Percentiles rank a stretch among this genome's conserved stretches.
phyloP scores from a whole-genome alignment of 2,329 filamentous ascomycete genomes.

The Xylogone sp. region DNA sequence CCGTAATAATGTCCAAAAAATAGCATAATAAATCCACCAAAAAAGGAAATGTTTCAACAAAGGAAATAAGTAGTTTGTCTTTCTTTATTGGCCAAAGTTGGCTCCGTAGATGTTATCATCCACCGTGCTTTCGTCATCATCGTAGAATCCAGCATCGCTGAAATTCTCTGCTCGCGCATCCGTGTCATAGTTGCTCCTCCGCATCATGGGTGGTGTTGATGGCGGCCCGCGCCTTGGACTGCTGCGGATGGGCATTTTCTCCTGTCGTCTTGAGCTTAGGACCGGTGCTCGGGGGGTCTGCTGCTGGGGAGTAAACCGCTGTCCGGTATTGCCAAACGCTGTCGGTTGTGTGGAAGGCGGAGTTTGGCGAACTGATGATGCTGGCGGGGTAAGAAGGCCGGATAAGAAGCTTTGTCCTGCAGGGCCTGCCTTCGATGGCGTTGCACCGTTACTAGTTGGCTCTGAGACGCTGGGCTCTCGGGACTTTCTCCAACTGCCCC shows the following conservation, averaged over 20 bases:
- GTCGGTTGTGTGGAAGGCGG: conserved; percentile 54
- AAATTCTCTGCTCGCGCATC: conserved; percentile 56
- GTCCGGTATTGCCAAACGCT: conserved; percentile 57
- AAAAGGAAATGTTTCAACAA: background rate
- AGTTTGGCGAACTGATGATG: conserved; percentile 63
- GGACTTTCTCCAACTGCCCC: conserved; percentile 86
- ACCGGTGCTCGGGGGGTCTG: conserved; percentile 31
- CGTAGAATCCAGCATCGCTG: conserved; percentile 29
- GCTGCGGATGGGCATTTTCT: conserved; percentile 35
- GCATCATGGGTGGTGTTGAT: conserved; percentile 59
- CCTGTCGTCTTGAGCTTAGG: conserved; percentile 32
- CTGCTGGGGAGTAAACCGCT: conserved; percentile 51
- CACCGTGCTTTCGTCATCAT: conserved; percentile 27
- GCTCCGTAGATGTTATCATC: conserved; percentile 10
- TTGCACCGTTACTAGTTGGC: conserved; percentile 12
- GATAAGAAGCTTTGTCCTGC: conserved; percentile 62
- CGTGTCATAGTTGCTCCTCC: conserved; percentile 52
- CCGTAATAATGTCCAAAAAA: too few species aligned
- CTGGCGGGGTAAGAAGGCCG: conserved; percentile 86
- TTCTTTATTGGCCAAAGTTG: conserved; percentile 5
- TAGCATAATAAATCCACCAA: too few species aligned
- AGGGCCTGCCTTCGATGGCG: conserved; percentile 25
- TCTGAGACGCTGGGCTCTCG: conserved; percentile 15
- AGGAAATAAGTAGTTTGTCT: background rate
- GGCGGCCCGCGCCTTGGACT: conserved; percentile 45